Conservation (phyloP, 106 monocot species). For the Acorus calamus region DNA sequence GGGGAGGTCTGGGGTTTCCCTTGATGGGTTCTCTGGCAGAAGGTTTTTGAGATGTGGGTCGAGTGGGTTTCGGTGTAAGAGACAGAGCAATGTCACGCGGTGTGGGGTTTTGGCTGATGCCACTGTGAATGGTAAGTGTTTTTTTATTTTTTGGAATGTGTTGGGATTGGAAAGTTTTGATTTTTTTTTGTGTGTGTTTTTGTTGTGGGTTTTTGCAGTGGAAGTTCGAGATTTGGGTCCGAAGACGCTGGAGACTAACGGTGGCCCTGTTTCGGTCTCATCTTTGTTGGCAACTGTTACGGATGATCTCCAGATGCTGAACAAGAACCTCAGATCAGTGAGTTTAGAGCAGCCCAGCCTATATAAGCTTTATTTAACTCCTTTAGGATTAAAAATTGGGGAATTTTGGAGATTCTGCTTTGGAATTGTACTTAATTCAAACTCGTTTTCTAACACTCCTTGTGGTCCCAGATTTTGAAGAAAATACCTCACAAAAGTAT, state of each 20-base stretch:
- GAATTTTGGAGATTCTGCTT: too few species aligned
- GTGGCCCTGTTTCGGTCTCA: conserved; percentile 33
- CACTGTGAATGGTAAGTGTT: neutral
- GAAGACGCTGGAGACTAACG: neutral
- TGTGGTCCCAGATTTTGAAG: too few species aligned
- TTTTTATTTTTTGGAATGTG: neutral
- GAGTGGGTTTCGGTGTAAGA: too few species aligned
- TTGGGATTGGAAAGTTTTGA: neutral
- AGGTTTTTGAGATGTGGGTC: too few species aligned
- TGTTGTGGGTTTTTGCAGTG: conserved; percentile 13
- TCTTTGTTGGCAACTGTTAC: conserved; percentile 50
- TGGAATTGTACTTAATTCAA: too few species aligned
- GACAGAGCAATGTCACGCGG: too few species aligned
- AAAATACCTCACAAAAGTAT: too few species aligned
- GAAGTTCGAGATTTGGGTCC: conserved; percentile 4
- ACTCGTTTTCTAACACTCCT: too few species aligned
- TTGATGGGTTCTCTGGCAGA: too few species aligned
- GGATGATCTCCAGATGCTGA: conserved; percentile 47
- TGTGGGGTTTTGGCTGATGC: neutral
- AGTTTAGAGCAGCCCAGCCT: conserved; percentile 6
- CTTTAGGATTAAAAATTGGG: too few species aligned
- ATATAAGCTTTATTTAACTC: too few species aligned
- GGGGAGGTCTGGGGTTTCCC: too few species aligned
- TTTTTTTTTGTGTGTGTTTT: neutral
- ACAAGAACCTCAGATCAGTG: conserved; percentile 71